Evolutionary conservation across 768 basidiomycete species (phyloP).

Genomic region (Crepidotus variabilis): DNA sequence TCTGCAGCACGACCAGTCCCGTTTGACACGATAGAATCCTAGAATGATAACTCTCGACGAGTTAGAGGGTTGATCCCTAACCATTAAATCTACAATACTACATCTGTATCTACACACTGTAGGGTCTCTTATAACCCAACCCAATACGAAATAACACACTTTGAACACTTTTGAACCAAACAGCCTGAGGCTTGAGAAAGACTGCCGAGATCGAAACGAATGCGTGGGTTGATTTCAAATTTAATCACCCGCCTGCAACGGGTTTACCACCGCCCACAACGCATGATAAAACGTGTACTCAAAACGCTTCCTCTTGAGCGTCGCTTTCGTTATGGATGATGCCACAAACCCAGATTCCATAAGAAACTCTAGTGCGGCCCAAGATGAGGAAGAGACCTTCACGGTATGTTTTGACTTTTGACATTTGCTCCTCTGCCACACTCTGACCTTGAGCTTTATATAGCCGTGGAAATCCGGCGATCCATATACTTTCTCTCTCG

Average conservation of each 20-base stretch:
- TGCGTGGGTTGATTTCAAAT: too few relatives aligned
- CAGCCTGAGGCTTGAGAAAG: too few relatives aligned
- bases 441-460: background rate
- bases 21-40: background rate
- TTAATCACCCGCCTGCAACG: background rate
- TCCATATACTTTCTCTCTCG: background rate
- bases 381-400: background rate
- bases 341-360: background rate
- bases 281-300: background rate
- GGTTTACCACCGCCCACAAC: background rate
- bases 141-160: too few relatives aligned
- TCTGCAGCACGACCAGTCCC: background rate
- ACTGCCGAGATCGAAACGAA: too few relatives aligned
- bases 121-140: too few relatives aligned
- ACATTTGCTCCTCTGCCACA: background rate
- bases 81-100: background rate
- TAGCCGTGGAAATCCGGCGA: background rate
- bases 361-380: background rate
- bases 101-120: background rate
- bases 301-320: background rate
- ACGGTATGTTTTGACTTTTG: background rate
- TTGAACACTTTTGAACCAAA: too few relatives aligned
- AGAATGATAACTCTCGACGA: background rate
- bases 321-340: background rate
- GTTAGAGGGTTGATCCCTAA: background rate